These are phyloP conservation scores for Claviceps citrina DNA, from an alignment of 2,329 filamentous ascomycete species.

Conservation along the genomic window DNA sequence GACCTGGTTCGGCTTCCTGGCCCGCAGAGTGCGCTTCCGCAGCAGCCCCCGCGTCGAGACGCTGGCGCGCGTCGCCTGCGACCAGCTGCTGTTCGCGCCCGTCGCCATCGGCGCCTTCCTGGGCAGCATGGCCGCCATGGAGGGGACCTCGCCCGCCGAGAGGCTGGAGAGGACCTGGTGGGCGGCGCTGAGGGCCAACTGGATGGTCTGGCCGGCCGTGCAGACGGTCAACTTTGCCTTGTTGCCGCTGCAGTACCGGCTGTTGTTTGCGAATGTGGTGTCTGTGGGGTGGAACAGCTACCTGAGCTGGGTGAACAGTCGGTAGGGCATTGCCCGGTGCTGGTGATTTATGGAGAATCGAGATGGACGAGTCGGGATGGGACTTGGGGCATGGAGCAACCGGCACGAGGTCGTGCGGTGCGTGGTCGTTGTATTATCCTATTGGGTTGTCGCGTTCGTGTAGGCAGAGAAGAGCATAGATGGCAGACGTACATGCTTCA, in stretches of 20 bases:
- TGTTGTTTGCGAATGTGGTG: conserved; percentile 75
- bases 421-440: no score
- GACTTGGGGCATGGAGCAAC: no score
- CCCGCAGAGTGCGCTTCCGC: conserved; percentile 50
- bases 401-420: no score
- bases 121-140: conserved; percentile 67
- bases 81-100: conserved; percentile 77
- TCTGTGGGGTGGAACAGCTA: conserved; percentile 53
- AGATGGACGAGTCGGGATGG: no score
- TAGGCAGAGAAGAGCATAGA: no score
- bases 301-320: conserved; percentile 44
- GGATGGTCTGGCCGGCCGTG: conserved; percentile 74
- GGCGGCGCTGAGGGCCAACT: conserved; percentile 64
- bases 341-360: no score
- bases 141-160: conserved; percentile 45
- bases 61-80: conserved; percentile 59
- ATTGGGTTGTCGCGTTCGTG: no score
- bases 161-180: conserved; percentile 59
- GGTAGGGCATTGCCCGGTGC: no score
- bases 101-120: conserved; percentile 70
- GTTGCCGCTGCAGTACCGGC: conserved; percentile 66
- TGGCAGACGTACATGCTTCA: no score
- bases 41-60: conserved; percentile 53
- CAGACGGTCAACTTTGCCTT: conserved; percentile 80
- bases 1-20: conserved; percentile 72